phyloP scores from a whole-genome alignment of 192 early-diverging fungal species.

The Coemansia sp. region DNA sequence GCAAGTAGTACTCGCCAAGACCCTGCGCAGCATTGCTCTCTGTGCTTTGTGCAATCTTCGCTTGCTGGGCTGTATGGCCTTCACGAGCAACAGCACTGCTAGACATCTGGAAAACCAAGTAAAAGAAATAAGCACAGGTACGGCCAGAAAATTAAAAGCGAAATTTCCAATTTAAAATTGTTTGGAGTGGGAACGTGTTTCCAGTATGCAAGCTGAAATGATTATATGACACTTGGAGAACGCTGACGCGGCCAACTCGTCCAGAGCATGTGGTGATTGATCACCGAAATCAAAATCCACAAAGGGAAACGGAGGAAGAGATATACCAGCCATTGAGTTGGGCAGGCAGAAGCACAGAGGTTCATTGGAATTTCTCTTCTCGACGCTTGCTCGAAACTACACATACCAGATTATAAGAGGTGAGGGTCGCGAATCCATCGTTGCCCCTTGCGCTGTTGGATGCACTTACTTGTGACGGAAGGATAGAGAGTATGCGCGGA shows the following conservation, averaged over 20 bases:
- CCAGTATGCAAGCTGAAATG: not conserved
- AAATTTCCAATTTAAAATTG: not conserved
- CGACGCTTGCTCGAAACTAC: constrained; percentile 27
- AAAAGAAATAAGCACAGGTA: not conserved
- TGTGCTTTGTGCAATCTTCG: constrained; percentile 7
- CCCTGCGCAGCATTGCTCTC: constrained; percentile 23
- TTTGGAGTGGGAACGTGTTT: not conserved
- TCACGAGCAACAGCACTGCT: constrained; percentile 37
- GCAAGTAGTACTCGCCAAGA: constrained; percentile 69
- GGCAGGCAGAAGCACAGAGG: not conserved
- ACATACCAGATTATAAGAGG: constrained; percentile 36
- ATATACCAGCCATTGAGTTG: not conserved
- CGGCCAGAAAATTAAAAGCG: too few species aligned
- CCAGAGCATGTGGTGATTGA: not conserved
- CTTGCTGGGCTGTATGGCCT: constrained; percentile 9
- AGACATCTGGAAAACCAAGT: constrained; percentile 31
- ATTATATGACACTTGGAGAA: not conserved
- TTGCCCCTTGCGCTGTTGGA: not conserved
- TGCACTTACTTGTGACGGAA: not conserved
- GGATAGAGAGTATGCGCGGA: not conserved
- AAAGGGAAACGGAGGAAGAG: too few species aligned
- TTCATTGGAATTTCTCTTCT: constrained; percentile 12
- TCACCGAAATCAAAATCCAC: not conserved
- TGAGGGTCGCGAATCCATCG: constrained; percentile 43
- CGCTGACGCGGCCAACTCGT: not conserved